phyloP scores from a whole-genome alignment of 768 basidiomycete genomes.

The Lanmaoa rubissima region DNA sequence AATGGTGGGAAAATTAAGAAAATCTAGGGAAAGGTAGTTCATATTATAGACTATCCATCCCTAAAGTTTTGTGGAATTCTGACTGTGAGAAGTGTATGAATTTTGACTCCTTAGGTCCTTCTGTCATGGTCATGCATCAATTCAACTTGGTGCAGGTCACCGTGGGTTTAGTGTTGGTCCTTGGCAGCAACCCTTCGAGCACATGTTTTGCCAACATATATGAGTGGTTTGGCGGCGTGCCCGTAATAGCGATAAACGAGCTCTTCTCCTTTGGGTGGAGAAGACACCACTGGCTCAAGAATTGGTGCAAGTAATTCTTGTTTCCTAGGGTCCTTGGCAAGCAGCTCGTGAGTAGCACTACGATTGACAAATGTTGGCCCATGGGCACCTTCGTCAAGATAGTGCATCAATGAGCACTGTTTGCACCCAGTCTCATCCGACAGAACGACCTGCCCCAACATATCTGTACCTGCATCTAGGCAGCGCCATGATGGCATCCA shows the following conservation, averaged over 20 bases:
- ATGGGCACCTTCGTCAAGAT: conserved; percentile 18
- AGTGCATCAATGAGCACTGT: conserved; percentile 8
- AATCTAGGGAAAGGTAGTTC: no score
- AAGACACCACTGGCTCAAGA: conserved; percentile 1
- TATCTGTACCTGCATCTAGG: background rate
- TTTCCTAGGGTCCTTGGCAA: conserved; percentile 1
- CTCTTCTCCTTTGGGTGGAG: conserved; percentile 17
- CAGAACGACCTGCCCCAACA: conserved; percentile 4
- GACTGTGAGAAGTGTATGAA: no score
- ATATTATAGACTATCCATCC: no score
- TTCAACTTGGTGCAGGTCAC: no score
- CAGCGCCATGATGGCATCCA: background rate
- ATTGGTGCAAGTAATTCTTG: background rate
- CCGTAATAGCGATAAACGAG: conserved; percentile 9
- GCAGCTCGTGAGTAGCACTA: background rate
- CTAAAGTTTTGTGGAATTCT: no score
- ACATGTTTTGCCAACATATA: conserved; percentile 25
- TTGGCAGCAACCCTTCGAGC: conserved; percentile 8
- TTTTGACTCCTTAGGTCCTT: no score
- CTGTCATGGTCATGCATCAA: no score
- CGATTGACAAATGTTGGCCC: conserved; percentile 17
- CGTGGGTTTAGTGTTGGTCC: background rate
- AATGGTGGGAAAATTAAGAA: no score
- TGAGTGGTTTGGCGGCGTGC: background rate
- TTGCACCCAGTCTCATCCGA: background rate